Evolutionary conservation across 345 rosid genomes (phyloP), one percentile per base, ranked within the genome.

Genomic region (Moricandia moricandioides): DNA sequence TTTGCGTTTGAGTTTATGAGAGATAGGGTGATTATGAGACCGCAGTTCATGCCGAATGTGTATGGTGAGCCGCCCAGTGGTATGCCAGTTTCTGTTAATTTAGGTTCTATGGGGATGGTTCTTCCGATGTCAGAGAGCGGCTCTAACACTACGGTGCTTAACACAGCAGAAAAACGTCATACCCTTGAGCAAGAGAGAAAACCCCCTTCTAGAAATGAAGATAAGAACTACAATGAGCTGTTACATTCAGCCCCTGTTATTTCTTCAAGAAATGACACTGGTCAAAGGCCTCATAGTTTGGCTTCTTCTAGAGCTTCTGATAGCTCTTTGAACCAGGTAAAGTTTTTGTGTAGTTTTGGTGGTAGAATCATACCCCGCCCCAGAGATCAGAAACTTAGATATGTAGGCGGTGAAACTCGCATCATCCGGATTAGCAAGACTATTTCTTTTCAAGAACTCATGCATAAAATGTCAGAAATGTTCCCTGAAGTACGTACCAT

Each of bases 341-440:
- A 79, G 75, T 79, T 79, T 67, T 64, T 79, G 29, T 79, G 82
- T 69, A 79, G 82, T 69, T 79, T 79, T 69, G 82, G 82, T 68
- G 82, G 82, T 62, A 79, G 59, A 79, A 64, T 79, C 29, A 61
- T 79, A 35, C 82, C 82, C 37, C 82, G 82, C 29, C 82, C 82
- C 55, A 69, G 82, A 56, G 82, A 79, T 73, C 74, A 74, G 78
- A 79, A 69, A 72, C 82, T 79, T 62, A 73, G 82, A 62, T 79
- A 79, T 62, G 82, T 74, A 29, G 82, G 82, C 51, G 82, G 82
- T 63, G 75, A 79, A 74, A 79, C 82, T 1, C 82, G 82, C 54
- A 79, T 79, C 52, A 62, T 79, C 55, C 52, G 78, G 55, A 79
- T 79, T 12, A 69, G 75, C 71, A 74, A 69, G 71, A 30, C 69